These are phyloP conservation scores for Pyricularia sp. DNA, from an alignment of 2,329 filamentous ascomycete genomes.

Conservation along the genomic window DNA sequence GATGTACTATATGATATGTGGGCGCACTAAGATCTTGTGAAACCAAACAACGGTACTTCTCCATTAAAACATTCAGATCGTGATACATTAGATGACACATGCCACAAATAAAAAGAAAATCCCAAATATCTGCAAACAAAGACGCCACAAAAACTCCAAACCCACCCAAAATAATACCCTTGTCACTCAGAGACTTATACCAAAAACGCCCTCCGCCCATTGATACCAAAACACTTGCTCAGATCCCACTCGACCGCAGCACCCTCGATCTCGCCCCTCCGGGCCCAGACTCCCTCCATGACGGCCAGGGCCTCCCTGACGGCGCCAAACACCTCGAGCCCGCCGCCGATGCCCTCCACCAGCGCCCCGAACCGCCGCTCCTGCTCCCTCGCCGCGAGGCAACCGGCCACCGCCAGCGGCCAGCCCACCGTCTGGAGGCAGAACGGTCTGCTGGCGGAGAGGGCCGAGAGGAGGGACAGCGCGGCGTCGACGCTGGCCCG, in stretches of 20 bases:
- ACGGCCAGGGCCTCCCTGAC: conserved; percentile 28
- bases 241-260: conserved; percentile 27
- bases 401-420: conserved; percentile 23
- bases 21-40: not conserved
- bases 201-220: conserved; percentile 12
- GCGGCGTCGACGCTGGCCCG: conserved; percentile 10
- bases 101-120: not conserved
- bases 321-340: conserved; percentile 31
- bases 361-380: conserved; percentile 29
- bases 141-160: not conserved
- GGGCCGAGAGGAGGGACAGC: conserved; percentile 8
- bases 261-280: conserved; percentile 23
- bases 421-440: conserved; percentile 21
- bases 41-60: not conserved
- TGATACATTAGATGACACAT: not conserved
- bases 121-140: not conserved
- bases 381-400: conserved; percentile 22
- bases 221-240: conserved; percentile 22
- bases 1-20: not conserved
- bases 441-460: conserved; percentile 13
- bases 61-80: not conserved
- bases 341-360: conserved; percentile 23
- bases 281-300: conserved; percentile 33
- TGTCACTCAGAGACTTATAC: conserved; percentile 8
- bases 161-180: not conserved